These are phyloP conservation scores for Ogataea pignaliae DNA, from an alignment of 805 yeast genomes.

Conservation along the genomic window DNA sequence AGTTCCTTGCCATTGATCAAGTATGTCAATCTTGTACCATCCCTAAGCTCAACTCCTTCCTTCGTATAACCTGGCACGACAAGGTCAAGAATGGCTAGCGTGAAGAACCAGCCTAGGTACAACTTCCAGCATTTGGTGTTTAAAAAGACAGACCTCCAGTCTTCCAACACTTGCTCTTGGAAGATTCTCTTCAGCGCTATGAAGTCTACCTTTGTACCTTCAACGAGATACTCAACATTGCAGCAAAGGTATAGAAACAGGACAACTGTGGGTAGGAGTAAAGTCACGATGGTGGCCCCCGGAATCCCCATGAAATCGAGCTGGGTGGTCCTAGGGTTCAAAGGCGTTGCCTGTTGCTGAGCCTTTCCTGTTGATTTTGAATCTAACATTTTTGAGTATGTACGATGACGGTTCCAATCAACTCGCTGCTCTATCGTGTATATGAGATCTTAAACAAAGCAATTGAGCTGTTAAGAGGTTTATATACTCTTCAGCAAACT, in stretches of 20 bases:
- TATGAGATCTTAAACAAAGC: no score
- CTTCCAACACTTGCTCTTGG: conserved; percentile 10
- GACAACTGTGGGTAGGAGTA: conserved; percentile 64
- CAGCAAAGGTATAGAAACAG: conserved; percentile 54
- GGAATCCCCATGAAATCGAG: conserved; percentile 74
- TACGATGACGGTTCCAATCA: no score
- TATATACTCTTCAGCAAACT: no score
- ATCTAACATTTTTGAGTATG: no score
- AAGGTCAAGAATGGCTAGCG: conserved; percentile 58
- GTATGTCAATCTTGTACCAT: conserved; percentile 66
- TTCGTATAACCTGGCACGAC: conserved; percentile 71
- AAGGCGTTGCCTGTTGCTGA: neutral
- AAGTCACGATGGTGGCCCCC: conserved; percentile 66
- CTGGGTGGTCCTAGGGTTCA: conserved; percentile 70
- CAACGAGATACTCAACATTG: conserved; percentile 53
- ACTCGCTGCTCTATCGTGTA: no score
- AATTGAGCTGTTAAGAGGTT: no score
- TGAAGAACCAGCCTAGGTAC: conserved; percentile 70
- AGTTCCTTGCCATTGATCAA: conserved; percentile 77
- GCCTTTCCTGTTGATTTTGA: neutral
- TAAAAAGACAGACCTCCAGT: conserved; percentile 31
- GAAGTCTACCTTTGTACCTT: conserved; percentile 44
- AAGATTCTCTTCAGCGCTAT: conserved; percentile 26
- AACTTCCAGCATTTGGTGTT: conserved; percentile 52
- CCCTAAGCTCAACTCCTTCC: conserved; percentile 70